Base-by-base conservation (phyloP, 192 early-diverging fungal genomes). In the Coemansia sp. region DNA sequence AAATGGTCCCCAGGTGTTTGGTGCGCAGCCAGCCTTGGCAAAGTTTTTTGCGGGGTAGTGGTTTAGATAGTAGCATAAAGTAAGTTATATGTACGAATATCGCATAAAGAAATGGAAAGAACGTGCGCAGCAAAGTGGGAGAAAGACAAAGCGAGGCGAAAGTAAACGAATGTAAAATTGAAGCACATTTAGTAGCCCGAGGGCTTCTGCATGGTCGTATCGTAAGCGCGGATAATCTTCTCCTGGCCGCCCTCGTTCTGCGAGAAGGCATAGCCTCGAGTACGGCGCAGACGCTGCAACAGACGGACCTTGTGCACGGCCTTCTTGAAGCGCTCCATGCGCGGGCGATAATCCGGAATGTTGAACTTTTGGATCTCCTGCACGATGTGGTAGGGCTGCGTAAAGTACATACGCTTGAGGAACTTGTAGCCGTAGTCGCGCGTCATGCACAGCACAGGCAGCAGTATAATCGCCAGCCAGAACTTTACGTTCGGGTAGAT, bases 351-450 rank as follows among this genome's bases (percentile, higher is more conserved):
- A 75, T 99, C 98, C 25, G 95, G 98, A 63, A 99, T 94, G 80
- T 99, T 98, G 88, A 92, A 94, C 82, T 97, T 98, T 81, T 98
- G 93, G 66, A 99, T 99, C 84, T 99, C 98, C 83, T 98, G 96
- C 46, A 98, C 92, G 74, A 95, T 94, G 74, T 99, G 98, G 77
- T 98, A 98, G 12, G 91, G 85, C 59, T 89, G 69, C 23, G 96
- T 88, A 34, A 85, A 76, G 74, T 92, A 93, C 82, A 92, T 92
- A 41, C 95, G 89, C 72, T 90, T 90, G 67, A 85, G 82, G 78
- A 89, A 99, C 86, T 98, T 99, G 92, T 91, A 99, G 11, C 86
- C 79, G 71, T 88, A 98, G 82, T 99, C 98, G 63, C 95, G 86
- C 25, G 96, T 64, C 74, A 93, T 90, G 73, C 91, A 91, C 64